Evolutionary conservation across 805 yeast species (phyloP), one percentile per base, ranked within the genome.

Genomic region (Maudiozyma pseudohumilis): DNA sequence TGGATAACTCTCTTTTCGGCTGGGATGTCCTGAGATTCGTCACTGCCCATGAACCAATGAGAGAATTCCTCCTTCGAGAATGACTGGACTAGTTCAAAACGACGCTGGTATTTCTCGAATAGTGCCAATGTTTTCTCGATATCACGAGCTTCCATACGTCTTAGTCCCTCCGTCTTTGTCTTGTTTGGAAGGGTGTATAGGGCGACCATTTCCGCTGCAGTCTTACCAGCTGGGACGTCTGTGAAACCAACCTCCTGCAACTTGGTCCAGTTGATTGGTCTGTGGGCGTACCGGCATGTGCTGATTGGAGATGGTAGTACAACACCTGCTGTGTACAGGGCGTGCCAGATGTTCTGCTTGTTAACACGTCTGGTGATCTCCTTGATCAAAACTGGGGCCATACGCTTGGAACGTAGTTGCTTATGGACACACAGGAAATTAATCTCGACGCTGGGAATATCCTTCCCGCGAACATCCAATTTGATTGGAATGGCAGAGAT

Each of bases 361-460:
- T 92, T 89, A 45, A 92, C 92, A 48, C 97, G 72, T 56, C 98
- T 73, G 4, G 97, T 92, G 47, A 92, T 81, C 61, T 92, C 98
- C 53, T 83, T 83, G 60, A 92, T 92, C 52, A 92, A 66, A 10
- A 92, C 82, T 1, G 98, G 98, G 1, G 98, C 88, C 56, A 92
- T 69, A 51, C 98, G 77, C 60, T 92, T 92, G n/a, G 86, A 71
- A 55, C 98, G 72, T 48, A 92, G 70, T 60, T 89, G 85, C 63
- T 92, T 92, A 64, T 92, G 98, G 35, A 92, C 83, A 56, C 96
- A 86, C 50, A 92, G 65, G 60, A 92, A 92, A 62, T 92, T 92
- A 64, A 92, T 86, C 55, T 92, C 97, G 18, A 81, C 94, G 36
- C 86, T 74, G 21, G 75, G 66, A 15, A 82, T 60, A 4, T 53